Base-by-base conservation (phyloP, 331 rosid genomes). In the Cydonia oblonga region DNA sequence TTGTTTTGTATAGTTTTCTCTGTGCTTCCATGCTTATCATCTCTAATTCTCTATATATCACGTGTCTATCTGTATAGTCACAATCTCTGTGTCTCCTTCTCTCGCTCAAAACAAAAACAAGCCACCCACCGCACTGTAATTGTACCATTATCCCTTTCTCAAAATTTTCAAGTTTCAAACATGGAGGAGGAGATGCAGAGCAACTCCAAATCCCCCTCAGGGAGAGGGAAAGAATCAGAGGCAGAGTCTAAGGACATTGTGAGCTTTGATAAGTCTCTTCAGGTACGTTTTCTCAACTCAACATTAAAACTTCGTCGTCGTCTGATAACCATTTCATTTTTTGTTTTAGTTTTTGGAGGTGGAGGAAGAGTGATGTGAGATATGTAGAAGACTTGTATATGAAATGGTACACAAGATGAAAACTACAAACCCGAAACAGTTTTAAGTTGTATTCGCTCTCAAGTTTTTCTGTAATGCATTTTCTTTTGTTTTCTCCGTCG, bases 221-320 rank as follows among this genome's bases (percentile, higher is more conserved):
- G 28, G 80, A 73, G 44, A 24, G 65, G 26, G 80, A 73, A 80
- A 76, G 83, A 79, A 73, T 78, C 46, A 66, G 92, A 87, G 76
- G 70, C 63, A 4, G 80, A 82, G 76, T 63, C 73, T 2, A 86
- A 75, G 53, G 92, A 84, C 63, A 71, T 61, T 70, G 63, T 66
- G 33, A 70, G 68, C 70, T 92, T 92, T 82, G 81, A 80, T 63
- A 85, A 68, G 63, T 88, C 90, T 74, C 88, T 92, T 32, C 76
- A 79, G 92, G 97, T 89, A 74, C 73, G 3, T 35, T 23, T 49
- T 49, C 24, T 16, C 7, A 73, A 2, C 30, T 60, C 33, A 57
- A 57, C 18, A 23, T 12, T 42, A 5, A 10, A 57, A 23, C 3
- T 58, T 40, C 15, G 46, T 35, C 12, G 42, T 38, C 15, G 2